Evolutionary conservation across 257 asterid genomes (phyloP), one percentile per base, ranked within the genome.

Genomic region (Petunia axillaris): DNA sequence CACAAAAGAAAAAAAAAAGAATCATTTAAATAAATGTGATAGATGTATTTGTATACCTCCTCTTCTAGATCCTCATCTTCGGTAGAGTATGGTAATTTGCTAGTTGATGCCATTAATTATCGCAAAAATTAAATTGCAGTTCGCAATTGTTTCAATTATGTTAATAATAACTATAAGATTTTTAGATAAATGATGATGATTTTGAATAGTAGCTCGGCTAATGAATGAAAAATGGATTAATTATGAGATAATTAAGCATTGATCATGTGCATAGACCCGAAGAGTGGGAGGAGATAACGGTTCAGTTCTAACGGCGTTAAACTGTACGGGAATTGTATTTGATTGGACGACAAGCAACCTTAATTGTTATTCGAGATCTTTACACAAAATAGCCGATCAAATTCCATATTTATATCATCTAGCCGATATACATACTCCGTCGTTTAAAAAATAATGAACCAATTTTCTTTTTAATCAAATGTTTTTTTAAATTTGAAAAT

Each of bases 1-100:
- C 13, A 44, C 14, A 25, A 11, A 64, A 64, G 55, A 76, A 10
- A 75, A 54, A 36, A 43, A 55, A 44, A 76, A 44, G 2, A 1
- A 3, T 63, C 60, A 36, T 40, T 43, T 54, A 57, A 6, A 64
- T 3, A 3, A 2, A 46, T 2, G 14, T 36, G 4, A 64, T 3
- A 3, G 2, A 46, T 2, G 35, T 36, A 48, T 4, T n/a, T 4
- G 15, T 64, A 3, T n/a, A 79, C 82, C 82, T 37, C 76, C 76
- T 79, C 82, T 37, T 63, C 75, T 10, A 44, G 81, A 78, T 77
- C 57, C 11, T 78, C 75, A 6, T 79, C 82, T 52, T 64, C 54
- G 14, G 40, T 41, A 35, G 64, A 43, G 41, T 52, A 64, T 43
- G 43, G n/a, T 25, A n/a, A 36, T 79, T 38, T 79, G 65, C 82